Evolutionary conservation across 495 filamentous ascomycete genomes (phyloP).

Genomic region (Rhizodiscina lignyota): DNA sequence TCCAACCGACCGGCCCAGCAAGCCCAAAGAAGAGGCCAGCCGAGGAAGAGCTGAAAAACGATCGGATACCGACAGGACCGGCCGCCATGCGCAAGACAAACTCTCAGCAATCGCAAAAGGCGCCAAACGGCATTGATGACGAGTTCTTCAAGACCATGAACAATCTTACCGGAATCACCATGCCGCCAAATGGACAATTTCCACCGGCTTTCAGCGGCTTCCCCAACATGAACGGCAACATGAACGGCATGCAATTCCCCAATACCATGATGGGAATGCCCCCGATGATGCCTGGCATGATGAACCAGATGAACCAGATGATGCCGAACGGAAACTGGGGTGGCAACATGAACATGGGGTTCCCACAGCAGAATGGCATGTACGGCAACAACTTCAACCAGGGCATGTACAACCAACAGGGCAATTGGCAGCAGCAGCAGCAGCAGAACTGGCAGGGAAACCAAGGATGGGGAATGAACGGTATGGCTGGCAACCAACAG

Average conservation of each 20-base stretch:
- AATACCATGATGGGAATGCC: constrained; percentile 2
- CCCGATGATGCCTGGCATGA: constrained; percentile 13
- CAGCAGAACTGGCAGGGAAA: constrained; percentile 7
- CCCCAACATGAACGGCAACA: neutral
- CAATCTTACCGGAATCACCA: constrained; percentile 8
- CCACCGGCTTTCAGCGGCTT: neutral
- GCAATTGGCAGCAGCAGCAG: constrained; percentile 6
- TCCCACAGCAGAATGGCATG: constrained; percentile 3
- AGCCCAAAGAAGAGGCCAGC: constrained; percentile 64
- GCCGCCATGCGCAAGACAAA: constrained; percentile 24
- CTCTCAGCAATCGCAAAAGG: constrained; percentile 10
- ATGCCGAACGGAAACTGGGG: constrained; percentile 11
- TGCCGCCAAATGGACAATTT: constrained; percentile 10
- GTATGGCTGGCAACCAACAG: constrained; percentile 4
- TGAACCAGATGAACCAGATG: constrained; percentile 13
- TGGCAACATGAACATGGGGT: constrained; percentile 12
- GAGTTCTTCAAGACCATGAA: constrained; percentile 18
- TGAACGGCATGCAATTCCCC: neutral
- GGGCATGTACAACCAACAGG: constrained; percentile 1
- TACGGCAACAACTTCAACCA: constrained; percentile 22
- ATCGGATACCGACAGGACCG: constrained; percentile 41
- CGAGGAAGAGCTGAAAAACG: constrained; percentile 50
- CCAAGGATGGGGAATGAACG: constrained; percentile 3
- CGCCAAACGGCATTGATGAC: constrained; percentile 5
- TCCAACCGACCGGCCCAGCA: constrained; percentile 6